Conservation (phyloP, 495 filamentous ascomycete genomes). For the Hypoxylon lenormandii region DNA sequence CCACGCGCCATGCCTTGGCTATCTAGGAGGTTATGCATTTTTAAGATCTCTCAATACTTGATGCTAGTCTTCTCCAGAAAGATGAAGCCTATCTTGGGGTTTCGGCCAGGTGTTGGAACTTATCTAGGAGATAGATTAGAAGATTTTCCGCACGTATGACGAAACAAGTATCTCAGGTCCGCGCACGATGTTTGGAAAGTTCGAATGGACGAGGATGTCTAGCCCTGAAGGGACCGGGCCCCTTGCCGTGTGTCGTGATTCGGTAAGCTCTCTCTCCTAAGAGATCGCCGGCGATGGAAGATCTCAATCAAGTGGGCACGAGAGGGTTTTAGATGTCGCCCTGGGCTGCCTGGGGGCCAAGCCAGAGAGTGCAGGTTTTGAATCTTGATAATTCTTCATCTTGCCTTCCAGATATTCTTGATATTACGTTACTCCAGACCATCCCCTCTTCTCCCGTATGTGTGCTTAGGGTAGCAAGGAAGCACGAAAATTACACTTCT, state of each 20-base stretch:
- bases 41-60: background rate
- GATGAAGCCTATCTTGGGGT: constrained; percentile 23
- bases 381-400: constrained; percentile 37
- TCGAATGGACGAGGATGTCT: constrained; percentile 7
- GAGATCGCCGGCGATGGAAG: constrained; percentile 44
- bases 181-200: constrained; percentile 20
- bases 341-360: background rate
- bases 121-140: constrained; percentile 16
- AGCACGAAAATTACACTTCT: constrained; percentile 18
- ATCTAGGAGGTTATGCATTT: background rate
- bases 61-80: constrained; percentile 7
- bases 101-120: constrained; percentile 18
- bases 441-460: constrained; percentile 10
- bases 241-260: constrained; percentile 37
- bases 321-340: constrained; percentile 13
- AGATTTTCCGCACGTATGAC: constrained; percentile 37
- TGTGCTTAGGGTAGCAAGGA: constrained; percentile 26
- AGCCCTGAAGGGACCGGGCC: constrained; percentile 25
- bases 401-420: no score
- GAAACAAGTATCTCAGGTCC: constrained; percentile 28
- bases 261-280: constrained; percentile 36
- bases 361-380: constrained; percentile 26
- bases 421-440: constrained; percentile 27
- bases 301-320: constrained; percentile 48
- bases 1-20: constrained; percentile 4